phyloP scores from a whole-genome alignment of 2,329 filamentous ascomycete genomes.

The Tricladium varicosporioides region DNA sequence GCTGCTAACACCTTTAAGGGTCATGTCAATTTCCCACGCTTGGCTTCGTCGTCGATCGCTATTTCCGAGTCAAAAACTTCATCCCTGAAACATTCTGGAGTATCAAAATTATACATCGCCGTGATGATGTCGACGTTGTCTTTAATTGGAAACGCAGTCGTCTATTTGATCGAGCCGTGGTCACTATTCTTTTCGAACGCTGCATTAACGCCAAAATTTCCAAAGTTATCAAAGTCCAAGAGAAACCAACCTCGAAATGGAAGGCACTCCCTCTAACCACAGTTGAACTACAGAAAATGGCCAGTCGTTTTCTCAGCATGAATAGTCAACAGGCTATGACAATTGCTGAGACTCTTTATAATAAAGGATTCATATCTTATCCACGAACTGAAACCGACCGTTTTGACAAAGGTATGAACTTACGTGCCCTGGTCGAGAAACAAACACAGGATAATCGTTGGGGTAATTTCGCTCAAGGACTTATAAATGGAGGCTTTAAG shows the following conservation, averaged over 20 bases:
- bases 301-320: constrained; percentile 85
- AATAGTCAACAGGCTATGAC: constrained; percentile 89
- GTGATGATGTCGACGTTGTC: constrained; percentile 74
- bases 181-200: constrained; percentile 79
- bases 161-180: constrained; percentile 83
- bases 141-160: constrained; percentile 82
- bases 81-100: constrained; percentile 90
- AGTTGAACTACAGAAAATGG: constrained; percentile 94
- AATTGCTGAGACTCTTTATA: constrained; percentile 83
- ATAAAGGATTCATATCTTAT: constrained; percentile 95
- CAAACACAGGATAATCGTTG: constrained; percentile 75
- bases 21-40: constrained; percentile 97
- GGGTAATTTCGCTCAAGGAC: constrained; percentile 75
- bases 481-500: constrained; percentile 74
- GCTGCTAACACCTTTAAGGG: constrained; percentile 38
- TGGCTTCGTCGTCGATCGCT: constrained; percentile 95
- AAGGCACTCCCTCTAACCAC: constrained; percentile 92
- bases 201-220: constrained; percentile 76
- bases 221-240: constrained; percentile 79
- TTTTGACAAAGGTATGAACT: constrained; percentile 86
- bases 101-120: constrained; percentile 78
- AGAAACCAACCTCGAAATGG: constrained; percentile 92
- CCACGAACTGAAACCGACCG: constrained; percentile 96
- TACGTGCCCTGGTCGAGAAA: constrained; percentile 76
- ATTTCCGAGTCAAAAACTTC: constrained; percentile 91